A percentile compares a stretch with the other conserved stretches of the same genome.
Evolutionary conservation across 345 rosid genomes (phyloP).

Genomic region (Boechera divaricarpa): DNA sequence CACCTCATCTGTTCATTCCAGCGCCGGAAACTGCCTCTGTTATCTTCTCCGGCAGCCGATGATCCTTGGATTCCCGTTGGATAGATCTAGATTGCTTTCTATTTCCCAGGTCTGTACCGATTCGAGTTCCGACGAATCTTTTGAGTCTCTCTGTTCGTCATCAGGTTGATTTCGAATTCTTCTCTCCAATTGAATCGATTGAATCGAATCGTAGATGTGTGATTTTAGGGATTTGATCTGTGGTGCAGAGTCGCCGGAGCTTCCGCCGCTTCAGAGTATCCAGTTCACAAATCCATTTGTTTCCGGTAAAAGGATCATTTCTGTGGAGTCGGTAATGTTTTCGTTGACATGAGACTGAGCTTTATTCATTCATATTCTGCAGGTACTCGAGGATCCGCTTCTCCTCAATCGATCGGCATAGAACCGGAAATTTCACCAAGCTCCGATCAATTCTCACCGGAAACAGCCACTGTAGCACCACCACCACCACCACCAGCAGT

Average conservation of each 20-base stretch:
- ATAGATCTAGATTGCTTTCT: conserved; percentile 59
- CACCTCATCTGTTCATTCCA: conserved; percentile 48
- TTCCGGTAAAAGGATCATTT: conserved; percentile 40
- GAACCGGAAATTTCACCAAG: conserved; percentile 40
- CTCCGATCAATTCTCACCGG: conserved; percentile 39
- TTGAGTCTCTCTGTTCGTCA: conserved; percentile 60
- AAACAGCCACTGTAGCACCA: conserved; percentile 30
- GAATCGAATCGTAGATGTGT: conserved; percentile 6
- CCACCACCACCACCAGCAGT: conserved; percentile 33
- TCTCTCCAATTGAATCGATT: neutral
- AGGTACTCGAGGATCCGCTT: conserved; percentile 39
- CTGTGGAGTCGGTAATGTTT: conserved; percentile 4
- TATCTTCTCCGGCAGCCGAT: conserved; percentile 67
- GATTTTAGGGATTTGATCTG: conserved; percentile 15
- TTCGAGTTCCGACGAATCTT: conserved; percentile 28
- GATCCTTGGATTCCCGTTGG: conserved; percentile 80
- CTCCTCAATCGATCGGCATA: conserved; percentile 32
- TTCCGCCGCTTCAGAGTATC: conserved; percentile 56
- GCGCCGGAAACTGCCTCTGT: conserved; percentile 66
- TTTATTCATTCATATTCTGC: conserved; percentile 31
- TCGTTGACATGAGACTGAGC: conserved; percentile 24
- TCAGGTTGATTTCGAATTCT: conserved; percentile 35
- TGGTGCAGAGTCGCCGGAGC: conserved; percentile 48
- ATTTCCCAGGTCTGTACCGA: conserved; percentile 59
- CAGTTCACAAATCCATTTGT: conserved; percentile 44